These are phyloP conservation scores for Paramecium sexaurelia DNA, from an alignment of 73 alveolate genomes.

Conservation along the genomic window DNA sequence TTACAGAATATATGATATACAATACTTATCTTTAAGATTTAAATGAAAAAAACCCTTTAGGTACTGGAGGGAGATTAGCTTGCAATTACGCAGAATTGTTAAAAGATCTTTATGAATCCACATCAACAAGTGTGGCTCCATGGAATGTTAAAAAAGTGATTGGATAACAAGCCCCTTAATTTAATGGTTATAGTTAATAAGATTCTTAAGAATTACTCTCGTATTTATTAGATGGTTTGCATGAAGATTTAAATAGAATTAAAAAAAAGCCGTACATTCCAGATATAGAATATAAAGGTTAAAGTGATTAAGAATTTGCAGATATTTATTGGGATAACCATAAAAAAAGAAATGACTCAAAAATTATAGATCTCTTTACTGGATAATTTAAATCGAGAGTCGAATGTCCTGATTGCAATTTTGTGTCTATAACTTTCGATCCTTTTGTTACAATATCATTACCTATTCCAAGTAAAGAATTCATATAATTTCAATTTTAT, in stretches of 20 bases:
- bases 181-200: constrained; percentile 84
- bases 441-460: constrained; percentile 92
- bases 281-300: constrained; percentile 72
- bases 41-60: constrained; percentile 91
- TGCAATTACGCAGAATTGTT: constrained; percentile 90
- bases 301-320: constrained; percentile 90
- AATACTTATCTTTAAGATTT: constrained; percentile 80
- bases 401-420: constrained; percentile 89
- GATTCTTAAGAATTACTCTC: constrained; percentile 88
- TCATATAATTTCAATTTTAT: constrained; percentile 47
- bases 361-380: constrained; percentile 92
- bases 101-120: constrained; percentile 84
- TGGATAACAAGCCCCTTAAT: constrained; percentile 83
- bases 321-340: constrained; percentile 89
- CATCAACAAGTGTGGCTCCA: constrained; percentile 70
- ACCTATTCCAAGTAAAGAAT: constrained; percentile 88
- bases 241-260: constrained; percentile 95
- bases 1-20: constrained; percentile 86
- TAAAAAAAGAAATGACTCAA: constrained; percentile 89
- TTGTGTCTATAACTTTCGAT: constrained; percentile 91
- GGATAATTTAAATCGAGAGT: constrained; percentile 95
- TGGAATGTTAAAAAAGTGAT: constrained; percentile 78
- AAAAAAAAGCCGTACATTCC: constrained; percentile 89
- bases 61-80: constrained; percentile 94
- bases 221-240: constrained; percentile 92